phyloP scores from a whole-genome alignment of 306 rosid genomes.

The Albizia julibrissin region DNA sequence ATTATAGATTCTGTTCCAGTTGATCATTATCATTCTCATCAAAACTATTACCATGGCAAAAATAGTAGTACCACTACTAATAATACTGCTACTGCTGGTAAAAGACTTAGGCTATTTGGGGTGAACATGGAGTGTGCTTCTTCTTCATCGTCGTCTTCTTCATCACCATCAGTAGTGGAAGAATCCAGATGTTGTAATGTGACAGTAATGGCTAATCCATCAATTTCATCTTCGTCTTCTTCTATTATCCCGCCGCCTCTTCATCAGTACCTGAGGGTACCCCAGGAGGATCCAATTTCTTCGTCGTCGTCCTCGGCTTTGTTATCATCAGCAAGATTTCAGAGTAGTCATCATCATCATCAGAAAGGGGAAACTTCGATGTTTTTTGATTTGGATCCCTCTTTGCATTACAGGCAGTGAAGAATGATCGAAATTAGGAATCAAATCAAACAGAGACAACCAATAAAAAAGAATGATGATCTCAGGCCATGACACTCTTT shows the following conservation, averaged over 20 bases:
- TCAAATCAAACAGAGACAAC: conserved; percentile 12
- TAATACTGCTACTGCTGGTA: conserved; percentile 29
- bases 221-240: conserved; percentile 30
- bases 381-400: conserved; percentile 64
- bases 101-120: conserved; percentile 72
- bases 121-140: conserved; percentile 85
- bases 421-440: conserved; percentile 31
- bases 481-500: conserved; percentile 26
- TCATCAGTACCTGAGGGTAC: conserved; percentile 36
- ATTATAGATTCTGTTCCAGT: conserved; percentile 57
- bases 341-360: conserved; percentile 29
- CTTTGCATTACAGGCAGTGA: conserved; percentile 48
- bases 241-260: conserved; percentile 38
- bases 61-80: background rate
- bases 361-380: conserved; percentile 54
- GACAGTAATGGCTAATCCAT: conserved; percentile 22
- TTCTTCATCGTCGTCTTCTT: background rate
- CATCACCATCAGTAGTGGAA: conserved; percentile 17
- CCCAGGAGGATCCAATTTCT: conserved; percentile 37
- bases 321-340: conserved; percentile 46
- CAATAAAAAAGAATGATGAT: conserved; percentile 19
- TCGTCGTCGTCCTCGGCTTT: conserved; percentile 40
- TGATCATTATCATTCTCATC: conserved; percentile 20
- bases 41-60: conserved; percentile 17
- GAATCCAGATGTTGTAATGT: conserved; percentile 39